These are phyloP conservation scores for Nepenthes mirabilis DNA, from an alignment of 148 eudicot genomes.

Conservation along the genomic window DNA sequence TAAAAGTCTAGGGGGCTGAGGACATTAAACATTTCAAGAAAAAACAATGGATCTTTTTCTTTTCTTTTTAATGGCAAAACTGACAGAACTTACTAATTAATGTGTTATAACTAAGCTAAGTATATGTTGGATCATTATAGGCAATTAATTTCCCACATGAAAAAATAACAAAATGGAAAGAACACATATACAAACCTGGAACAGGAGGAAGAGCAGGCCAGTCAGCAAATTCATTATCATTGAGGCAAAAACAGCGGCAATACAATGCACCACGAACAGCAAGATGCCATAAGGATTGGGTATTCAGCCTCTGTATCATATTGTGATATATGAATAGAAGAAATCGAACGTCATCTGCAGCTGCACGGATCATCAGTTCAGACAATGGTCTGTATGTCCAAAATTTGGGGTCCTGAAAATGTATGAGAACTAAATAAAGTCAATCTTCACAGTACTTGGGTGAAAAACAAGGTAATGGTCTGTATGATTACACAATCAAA, in stretches of 20 bases:
- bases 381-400: conserved; percentile 89
- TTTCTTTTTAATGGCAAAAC: too few relatives aligned
- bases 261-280: conserved; percentile 85
- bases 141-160: neutral
- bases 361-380: conserved; percentile 82
- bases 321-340: conserved; percentile 68
- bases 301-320: conserved; percentile 69
- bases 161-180: conserved; percentile 1
- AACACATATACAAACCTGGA: conserved; percentile 43
- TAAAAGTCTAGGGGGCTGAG: too few relatives aligned
- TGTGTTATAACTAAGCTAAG: too few relatives aligned
- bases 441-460: too few relatives aligned
- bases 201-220: conserved; percentile 79
- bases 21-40: neutral
- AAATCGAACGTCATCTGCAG: conserved; percentile 96
- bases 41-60: neutral
- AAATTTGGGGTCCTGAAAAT: conserved; percentile 62
- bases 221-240: conserved; percentile 40
- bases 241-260: conserved; percentile 84
- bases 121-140: neutral
- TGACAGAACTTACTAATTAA: too few relatives aligned
- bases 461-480: too few relatives aligned
- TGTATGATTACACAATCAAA: too few relatives aligned
- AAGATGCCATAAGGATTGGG: conserved; percentile 67
- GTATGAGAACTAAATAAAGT: conserved; percentile 1